Conservation (phyloP, 1,139 yeast genomes). For the Pichia sp. region DNA sequence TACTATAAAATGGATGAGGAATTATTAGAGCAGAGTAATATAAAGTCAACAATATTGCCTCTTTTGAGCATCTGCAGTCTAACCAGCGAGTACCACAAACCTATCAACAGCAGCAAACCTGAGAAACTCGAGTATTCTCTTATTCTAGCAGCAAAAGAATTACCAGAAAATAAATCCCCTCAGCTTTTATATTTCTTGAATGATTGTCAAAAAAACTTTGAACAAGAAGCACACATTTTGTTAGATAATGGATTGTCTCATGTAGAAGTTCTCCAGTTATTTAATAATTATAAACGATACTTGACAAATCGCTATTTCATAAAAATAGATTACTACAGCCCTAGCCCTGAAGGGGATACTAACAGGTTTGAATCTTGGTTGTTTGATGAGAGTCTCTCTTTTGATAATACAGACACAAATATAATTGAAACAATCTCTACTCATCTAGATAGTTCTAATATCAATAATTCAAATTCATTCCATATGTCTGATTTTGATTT, state of each 20-base stretch:
- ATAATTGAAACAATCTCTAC: neutral
- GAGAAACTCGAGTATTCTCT: neutral
- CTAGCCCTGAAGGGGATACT: neutral
- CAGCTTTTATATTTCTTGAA: slow-evolving; percentile 3
- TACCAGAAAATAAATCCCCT: slow-evolving; percentile 1
- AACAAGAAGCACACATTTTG: slow-evolving; percentile 10
- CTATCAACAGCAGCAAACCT: neutral
- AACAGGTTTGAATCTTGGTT: neutral
- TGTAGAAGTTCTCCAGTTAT: slow-evolving; percentile 7
- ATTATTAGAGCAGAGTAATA: neutral
- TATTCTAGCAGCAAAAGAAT: neutral
- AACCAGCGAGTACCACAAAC: slow-evolving; percentile 3
- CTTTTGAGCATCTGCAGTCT: slow-evolving; percentile 7
- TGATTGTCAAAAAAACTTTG: slow-evolving; percentile 11
- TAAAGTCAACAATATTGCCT: slow-evolving; percentile 4
- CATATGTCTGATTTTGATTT: slow-evolving; percentile 2
- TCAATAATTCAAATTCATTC: neutral
- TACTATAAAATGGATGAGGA: neutral
- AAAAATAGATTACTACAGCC: neutral
- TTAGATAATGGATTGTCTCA: slow-evolving; percentile 7
- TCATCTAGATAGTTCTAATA: neutral
- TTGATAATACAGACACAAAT: neutral
- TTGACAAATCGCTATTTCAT: neutral
- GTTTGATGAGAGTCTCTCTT: neutral
- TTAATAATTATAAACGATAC: slow-evolving; percentile 8